phyloP scores from a whole-genome alignment of 495 filamentous ascomycete species.

The Rhizodiscina lignyota region DNA sequence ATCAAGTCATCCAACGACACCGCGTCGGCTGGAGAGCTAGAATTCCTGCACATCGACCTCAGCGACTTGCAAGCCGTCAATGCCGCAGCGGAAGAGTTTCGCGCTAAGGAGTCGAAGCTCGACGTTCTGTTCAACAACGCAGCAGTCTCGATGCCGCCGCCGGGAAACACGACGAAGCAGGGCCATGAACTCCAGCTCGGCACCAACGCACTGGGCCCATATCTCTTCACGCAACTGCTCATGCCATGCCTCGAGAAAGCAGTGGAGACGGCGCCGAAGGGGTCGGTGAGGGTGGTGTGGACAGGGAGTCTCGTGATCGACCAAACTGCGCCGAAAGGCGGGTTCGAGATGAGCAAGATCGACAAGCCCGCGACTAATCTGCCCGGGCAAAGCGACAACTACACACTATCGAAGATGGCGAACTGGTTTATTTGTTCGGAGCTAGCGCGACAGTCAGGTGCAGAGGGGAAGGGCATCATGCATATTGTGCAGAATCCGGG shows the following conservation, averaged over 20 bases:
- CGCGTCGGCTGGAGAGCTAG: not conserved
- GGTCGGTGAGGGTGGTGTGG: slow-evolving; percentile 21
- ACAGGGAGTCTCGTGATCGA: slow-evolving; percentile 15
- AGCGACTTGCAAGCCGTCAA: slow-evolving; percentile 4
- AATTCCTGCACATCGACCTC: slow-evolving; percentile 4
- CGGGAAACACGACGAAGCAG: slow-evolving; percentile 18
- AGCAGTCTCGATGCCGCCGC: slow-evolving; percentile 4
- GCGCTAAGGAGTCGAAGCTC: not conserved
- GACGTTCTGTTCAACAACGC: slow-evolving; percentile 9
- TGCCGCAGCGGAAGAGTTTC: slow-evolving; percentile 1
- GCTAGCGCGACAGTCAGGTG: too few relatives aligned
- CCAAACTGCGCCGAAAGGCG: slow-evolving; percentile 7
- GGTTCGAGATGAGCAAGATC: too few relatives aligned
- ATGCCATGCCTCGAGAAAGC: slow-evolving; percentile 1
- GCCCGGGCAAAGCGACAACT: too few relatives aligned
- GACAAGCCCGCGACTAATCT: too few relatives aligned
- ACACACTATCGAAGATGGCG: too few relatives aligned
- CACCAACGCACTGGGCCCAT: slow-evolving; percentile 24
- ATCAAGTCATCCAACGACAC: too few relatives aligned
- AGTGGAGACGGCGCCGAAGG: slow-evolving; percentile 6
- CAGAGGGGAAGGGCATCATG: too few relatives aligned
- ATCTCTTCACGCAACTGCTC: slow-evolving; percentile 27
- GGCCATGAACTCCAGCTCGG: slow-evolving; percentile 27
- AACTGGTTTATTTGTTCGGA: too few relatives aligned
- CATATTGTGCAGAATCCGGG: too few relatives aligned